These are phyloP conservation scores for Podaxis mareebaensis DNA, from an alignment of 768 basidiomycete species.

Conservation along the genomic window DNA sequence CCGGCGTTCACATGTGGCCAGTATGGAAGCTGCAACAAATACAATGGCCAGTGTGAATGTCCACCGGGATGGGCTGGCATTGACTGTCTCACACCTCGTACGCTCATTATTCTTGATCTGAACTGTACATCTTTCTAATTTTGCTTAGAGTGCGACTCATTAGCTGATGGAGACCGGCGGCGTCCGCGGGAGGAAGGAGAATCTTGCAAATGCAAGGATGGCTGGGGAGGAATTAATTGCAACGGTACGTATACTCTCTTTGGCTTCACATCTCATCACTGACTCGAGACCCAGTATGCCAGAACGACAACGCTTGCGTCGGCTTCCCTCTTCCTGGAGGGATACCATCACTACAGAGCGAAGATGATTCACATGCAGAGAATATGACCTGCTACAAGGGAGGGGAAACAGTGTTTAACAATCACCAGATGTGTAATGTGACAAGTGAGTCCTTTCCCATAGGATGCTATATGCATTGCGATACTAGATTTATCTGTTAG, in stretches of 20 bases:
- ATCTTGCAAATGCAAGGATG: conserved; percentile 87
- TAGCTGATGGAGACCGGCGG: conserved; percentile 87
- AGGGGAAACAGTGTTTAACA: conserved; percentile 90
- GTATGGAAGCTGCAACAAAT: conserved; percentile 86
- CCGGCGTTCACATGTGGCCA: conserved; percentile 93
- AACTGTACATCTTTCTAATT: conserved; percentile 9
- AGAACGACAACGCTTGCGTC: conserved; percentile 76
- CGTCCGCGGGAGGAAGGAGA: conserved; percentile 75
- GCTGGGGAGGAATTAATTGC: conserved; percentile 96
- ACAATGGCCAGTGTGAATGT: conserved; percentile 95
- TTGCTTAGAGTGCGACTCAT: conserved; percentile 83
- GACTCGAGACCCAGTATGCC: conserved; percentile 63
- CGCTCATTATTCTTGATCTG: conserved; percentile 30
- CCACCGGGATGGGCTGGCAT: conserved; percentile 97
- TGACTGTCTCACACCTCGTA: conserved; percentile 91
- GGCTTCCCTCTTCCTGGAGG: conserved; percentile 64
- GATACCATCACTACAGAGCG: conserved; percentile 19
- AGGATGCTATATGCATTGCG: background rate
- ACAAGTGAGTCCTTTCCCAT: conserved; percentile 67
- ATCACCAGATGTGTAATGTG: conserved; percentile 98
- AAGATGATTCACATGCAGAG: conserved; percentile 17
- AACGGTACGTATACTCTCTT: conserved; percentile 63
- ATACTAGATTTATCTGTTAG: conserved; percentile 37
- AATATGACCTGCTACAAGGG: conserved; percentile 92
- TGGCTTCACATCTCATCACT: background rate